Evolutionary conservation across 139 green algal species (phyloP), one percentile per base, ranked within the genome.

Genomic region (Chlorella vulgaris): DNA sequence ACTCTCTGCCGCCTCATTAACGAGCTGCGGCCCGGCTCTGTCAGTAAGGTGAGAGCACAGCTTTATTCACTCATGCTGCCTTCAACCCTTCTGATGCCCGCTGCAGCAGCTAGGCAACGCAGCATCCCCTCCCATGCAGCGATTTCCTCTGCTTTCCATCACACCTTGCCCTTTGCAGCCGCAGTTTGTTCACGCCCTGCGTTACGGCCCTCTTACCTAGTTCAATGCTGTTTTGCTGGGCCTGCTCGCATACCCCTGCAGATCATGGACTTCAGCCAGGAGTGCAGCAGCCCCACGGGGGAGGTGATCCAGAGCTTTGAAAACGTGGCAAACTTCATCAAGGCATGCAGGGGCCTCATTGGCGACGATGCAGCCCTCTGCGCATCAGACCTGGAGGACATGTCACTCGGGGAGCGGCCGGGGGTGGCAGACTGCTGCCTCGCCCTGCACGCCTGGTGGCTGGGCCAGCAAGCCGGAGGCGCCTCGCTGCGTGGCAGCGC

Each of bases 1-100:
- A 62, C 91, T n/a, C 84, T 96, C 15, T 95, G 92, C 86, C 69
- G 84, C 33, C 40, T 90, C 0, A 70, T 90, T 6, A 92, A 94
- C 66, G 66, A 69, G 10, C 50, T 94, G 19, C 76, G 60, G 19
- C 88, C 85, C 3, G 86, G 84, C 74, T 76, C 61, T 15, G 50
- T 90, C 26, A 29, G 65, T 24, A 68, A 74, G 84, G 86, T 68
- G 61, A 38, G 26, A 36, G 61, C n/a, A 33, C n/a, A n/a, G n/a
- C n/a, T n/a, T n/a, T n/a, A n/a, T n/a, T n/a, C n/a, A n/a, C n/a
- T n/a, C n/a, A n/a, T n/a, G n/a, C n/a, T n/a, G n/a, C n/a, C n/a
- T n/a, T n/a, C n/a, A n/a, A n/a, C n/a, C n/a, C n/a, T n/a, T n/a
- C n/a, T n/a, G n/a, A n/a, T n/a, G n/a, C n/a, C n/a, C n/a, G n/a